Conservation (phyloP, 1,284 basidiomycete species). For the Apiotrichum sp. region DNA sequence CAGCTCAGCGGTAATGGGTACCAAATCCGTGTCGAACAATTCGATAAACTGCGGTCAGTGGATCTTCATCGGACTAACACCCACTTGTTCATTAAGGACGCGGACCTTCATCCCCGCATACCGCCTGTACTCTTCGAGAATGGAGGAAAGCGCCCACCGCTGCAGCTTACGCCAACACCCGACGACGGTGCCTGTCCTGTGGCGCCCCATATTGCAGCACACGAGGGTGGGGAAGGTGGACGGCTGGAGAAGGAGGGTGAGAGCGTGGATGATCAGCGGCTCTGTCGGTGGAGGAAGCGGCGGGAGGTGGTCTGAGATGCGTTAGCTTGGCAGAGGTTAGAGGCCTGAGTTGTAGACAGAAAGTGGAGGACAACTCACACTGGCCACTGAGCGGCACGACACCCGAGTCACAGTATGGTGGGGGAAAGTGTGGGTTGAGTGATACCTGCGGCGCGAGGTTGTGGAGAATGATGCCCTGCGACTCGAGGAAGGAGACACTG, state of each 20-base stretch:
- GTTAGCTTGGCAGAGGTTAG: background rate
- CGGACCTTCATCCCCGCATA: constrained; percentile 53
- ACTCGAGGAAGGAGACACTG: constrained; percentile 44
- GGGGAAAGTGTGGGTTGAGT: constrained; percentile 43
- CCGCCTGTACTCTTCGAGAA: constrained; percentile 52
- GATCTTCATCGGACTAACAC: constrained; percentile 8
- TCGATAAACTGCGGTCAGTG: constrained; percentile 50
- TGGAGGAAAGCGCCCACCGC: constrained; percentile 51
- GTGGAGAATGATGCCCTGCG: constrained; percentile 40
- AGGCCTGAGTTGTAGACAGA: no score
- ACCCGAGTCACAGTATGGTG: constrained; percentile 44
- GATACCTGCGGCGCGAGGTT: constrained; percentile 40
- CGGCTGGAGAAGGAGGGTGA: constrained; percentile 51
- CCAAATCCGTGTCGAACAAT: constrained; percentile 53
- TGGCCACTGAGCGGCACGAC: constrained; percentile 40
- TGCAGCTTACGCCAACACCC: constrained; percentile 50
- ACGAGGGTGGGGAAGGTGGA: constrained; percentile 51
- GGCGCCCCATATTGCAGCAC: constrained; percentile 53
- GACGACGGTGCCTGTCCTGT: constrained; percentile 52
- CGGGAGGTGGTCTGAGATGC: constrained; percentile 37
- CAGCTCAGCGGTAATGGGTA: constrained; percentile 34
- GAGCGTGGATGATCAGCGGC: constrained; percentile 52
- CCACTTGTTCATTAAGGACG: constrained; percentile 51
- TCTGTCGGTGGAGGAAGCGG: constrained; percentile 47
- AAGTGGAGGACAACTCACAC: constrained; percentile 24